A percentile compares a stretch with the other conserved stretches of the same genome.
Conservation (phyloP, 2,329 filamentous ascomycete genomes). For the Microcyclospora pomicola region DNA sequence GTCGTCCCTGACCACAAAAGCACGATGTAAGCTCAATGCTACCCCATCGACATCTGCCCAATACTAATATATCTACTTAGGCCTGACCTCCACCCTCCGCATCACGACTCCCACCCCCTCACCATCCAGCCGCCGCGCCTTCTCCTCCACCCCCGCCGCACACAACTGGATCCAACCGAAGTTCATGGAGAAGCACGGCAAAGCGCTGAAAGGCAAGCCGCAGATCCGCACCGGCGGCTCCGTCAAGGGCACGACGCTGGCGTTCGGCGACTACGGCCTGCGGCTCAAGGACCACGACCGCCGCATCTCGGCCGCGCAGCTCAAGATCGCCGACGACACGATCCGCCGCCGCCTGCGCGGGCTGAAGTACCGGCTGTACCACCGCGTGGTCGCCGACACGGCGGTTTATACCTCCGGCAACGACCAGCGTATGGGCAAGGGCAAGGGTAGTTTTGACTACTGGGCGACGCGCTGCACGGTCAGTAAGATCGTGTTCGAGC, state of each 20-base stretch:
- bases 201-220: slow-evolving; percentile 76
- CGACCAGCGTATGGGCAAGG: slow-evolving; percentile 97
- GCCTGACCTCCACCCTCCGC: slow-evolving; percentile 21
- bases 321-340: slow-evolving; percentile 85
- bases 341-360: slow-evolving; percentile 81
- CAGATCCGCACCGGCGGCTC: slow-evolving; percentile 84
- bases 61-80: slow-evolving; percentile 17
- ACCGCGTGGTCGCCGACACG: slow-evolving; percentile 79
- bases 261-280: slow-evolving; percentile 92
- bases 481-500: slow-evolving; percentile 81
- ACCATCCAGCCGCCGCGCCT: slow-evolving; percentile 12
- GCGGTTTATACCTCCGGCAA: slow-evolving; percentile 94
- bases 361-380: slow-evolving; percentile 85
- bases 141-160: slow-evolving; percentile 13
- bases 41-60: background rate
- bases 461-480: slow-evolving; percentile 87
- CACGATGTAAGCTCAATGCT: slow-evolving; percentile 14
- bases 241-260: slow-evolving; percentile 80
- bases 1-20: slow-evolving; percentile 15
- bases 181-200: slow-evolving; percentile 59
- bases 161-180: slow-evolving; percentile 73
- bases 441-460: slow-evolving; percentile 93
- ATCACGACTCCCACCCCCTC: slow-evolving; percentile 9
- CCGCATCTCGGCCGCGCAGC: slow-evolving; percentile 69
- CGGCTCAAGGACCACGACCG: slow-evolving; percentile 90